Evolutionary conservation across 495 filamentous ascomycete genomes (phyloP), one percentile per base, ranked within the genome.

Genomic region (Hypomontagnella monticulosa): DNA sequence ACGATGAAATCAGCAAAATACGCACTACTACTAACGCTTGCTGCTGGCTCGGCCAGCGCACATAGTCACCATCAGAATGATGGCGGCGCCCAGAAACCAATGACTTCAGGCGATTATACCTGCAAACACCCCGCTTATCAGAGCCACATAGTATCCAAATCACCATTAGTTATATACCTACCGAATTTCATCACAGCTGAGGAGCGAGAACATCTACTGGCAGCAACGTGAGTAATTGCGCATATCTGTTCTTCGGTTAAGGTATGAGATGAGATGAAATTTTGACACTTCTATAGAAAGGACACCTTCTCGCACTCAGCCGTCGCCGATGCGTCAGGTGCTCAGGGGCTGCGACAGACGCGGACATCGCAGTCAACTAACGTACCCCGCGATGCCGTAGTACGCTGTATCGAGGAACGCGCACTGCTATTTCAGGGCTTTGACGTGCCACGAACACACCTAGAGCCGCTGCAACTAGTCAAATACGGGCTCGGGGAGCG

Each of bases 351-450:
- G 11, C 73, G 75, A 52, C 59, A 63, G 16, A 72, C 78, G 15
- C 78, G 77, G 56, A 83, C 72, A 2, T 84, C 78, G 20, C 76
- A 79, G 47, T 81, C 79, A 12, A 80, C 80, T 36, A 75, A 64
- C 63, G 73, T 81, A 3, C 67, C 67, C 38, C 84, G 85, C 71
- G 84, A 89, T 73, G 69, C 77, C 37, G 78, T 84, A 1, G 86
- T 91, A 3, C 83, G 85, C 32, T 92, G 90, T 76, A 85, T 92
- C 58, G 87, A 90, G 66, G 76, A 81, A 23, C 88, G 90, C 36
- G 90, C 90, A 7, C 80, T 86, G 8, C 49, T 79, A n/a, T 89
- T 93, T 74, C 89, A 91, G 63, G 90, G 90, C 73, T 89, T 78
- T 67, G 73, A 76, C 58, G 56, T 70, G 10, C 75, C 79, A 0